These are phyloP conservation scores for Raphanus hybrid DNA, from an alignment of 441 rosid genomes.

Conservation along the genomic window DNA sequence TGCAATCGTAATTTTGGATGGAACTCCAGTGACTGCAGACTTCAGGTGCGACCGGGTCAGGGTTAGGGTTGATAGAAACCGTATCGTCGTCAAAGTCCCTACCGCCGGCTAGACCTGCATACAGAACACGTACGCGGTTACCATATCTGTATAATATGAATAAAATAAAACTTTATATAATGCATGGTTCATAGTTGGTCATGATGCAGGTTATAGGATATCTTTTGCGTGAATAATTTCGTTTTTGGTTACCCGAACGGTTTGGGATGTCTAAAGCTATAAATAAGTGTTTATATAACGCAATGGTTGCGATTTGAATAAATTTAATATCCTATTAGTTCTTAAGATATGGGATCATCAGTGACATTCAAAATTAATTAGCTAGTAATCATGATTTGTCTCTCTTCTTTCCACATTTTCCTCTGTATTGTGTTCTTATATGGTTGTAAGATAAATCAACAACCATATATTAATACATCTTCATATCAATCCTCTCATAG, in stretches of 20 bases:
- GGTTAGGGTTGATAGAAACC: slow-evolving; percentile 46
- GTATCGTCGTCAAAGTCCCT: slow-evolving; percentile 41
- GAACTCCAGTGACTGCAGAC: slow-evolving; percentile 46
- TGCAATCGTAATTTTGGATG: slow-evolving; percentile 46
- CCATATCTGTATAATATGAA: neutral
- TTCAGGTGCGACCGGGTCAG: slow-evolving; percentile 56
- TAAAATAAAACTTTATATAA: neutral
- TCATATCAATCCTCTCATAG: no score
- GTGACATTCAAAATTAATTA: neutral
- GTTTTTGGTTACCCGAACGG: neutral
- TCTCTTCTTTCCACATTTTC: neutral
- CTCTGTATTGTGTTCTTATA: neutral
- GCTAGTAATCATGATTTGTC: slow-evolving; percentile 1
- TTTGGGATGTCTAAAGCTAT: neutral
- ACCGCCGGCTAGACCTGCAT: slow-evolving; percentile 18
- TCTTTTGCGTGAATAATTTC: slow-evolving; percentile 11
- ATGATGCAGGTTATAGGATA: neutral
- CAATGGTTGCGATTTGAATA: neutral
- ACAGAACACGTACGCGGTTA: neutral
- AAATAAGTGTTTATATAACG: neutral
- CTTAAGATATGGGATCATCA: slow-evolving; percentile 1
- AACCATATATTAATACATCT: no score
- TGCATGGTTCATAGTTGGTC: neutral
- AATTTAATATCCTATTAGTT: neutral
- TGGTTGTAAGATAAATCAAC: no score